A percentile compares a stretch with the other conserved stretches of the same genome.
phyloP scores from a whole-genome alignment of 1,284 basidiomycete species.

The Papiliotrema laurentii region DNA sequence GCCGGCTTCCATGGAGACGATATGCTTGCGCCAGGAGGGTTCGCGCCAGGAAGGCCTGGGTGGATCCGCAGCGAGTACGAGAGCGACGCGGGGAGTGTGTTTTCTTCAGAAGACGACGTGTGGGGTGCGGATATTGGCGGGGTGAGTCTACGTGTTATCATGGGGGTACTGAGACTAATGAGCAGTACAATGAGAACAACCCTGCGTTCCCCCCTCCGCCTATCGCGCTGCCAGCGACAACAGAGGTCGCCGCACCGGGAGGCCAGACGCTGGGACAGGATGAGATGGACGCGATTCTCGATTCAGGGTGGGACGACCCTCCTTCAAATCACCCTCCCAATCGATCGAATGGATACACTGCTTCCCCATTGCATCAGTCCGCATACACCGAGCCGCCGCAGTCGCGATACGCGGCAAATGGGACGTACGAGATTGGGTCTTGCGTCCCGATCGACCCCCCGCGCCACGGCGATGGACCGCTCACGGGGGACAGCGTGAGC shows the following conservation, averaged over 20 bases:
- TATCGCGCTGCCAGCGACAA: conserved; percentile 56
- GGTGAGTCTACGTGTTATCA: conserved; percentile 53
- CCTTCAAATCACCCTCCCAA: conserved; percentile 37
- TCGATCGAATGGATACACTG: conserved; percentile 7
- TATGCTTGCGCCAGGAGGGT: conserved; percentile 59
- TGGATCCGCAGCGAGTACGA: conserved; percentile 44
- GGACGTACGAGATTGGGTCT: conserved; percentile 5
- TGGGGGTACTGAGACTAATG: conserved; percentile 55
- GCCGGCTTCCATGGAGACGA: conserved; percentile 51
- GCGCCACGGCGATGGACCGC: conserved; percentile 11
- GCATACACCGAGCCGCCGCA: not conserved
- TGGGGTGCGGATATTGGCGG: conserved; percentile 63
- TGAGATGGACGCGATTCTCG: conserved; percentile 83
- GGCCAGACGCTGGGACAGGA: conserved; percentile 65
- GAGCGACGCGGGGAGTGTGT: conserved; percentile 61
- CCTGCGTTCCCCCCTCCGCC: conserved; percentile 75
- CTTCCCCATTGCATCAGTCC: conserved; percentile 3
- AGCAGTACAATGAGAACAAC: conserved; percentile 74
- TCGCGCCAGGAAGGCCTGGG: conserved; percentile 18
- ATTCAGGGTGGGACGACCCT: conserved; percentile 75
- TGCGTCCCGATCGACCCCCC: conserved; percentile 11
- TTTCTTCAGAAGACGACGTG: conserved; percentile 86
- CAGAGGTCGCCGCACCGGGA: conserved; percentile 44
- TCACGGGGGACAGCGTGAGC: conserved; percentile 16
- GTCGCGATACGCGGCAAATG: not conserved